phyloP scores from a whole-genome alignment of 768 basidiomycete species.

The Rhodotorula kratochvilovae region DNA sequence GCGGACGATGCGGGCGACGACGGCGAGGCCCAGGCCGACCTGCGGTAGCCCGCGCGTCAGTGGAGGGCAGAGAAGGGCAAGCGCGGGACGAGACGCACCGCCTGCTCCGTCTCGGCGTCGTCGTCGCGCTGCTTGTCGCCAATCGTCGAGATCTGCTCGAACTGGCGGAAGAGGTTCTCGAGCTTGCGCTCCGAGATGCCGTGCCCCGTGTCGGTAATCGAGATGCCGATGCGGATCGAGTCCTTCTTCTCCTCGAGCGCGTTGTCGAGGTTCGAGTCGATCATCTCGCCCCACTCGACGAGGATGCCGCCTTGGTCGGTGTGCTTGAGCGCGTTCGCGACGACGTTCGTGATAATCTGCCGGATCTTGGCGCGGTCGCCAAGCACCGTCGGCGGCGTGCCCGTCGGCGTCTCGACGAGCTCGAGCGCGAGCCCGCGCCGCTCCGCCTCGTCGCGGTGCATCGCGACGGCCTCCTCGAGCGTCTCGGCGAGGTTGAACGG shows the following conservation, averaged over 20 bases:
- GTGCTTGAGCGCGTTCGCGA: conserved; percentile 73
- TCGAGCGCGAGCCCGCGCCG: conserved; percentile 61
- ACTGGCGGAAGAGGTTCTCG: conserved; percentile 65
- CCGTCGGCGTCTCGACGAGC: conserved; percentile 53
- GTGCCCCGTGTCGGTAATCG: conserved; percentile 60
- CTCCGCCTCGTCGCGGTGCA: conserved; percentile 64
- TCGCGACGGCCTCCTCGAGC: conserved; percentile 60
- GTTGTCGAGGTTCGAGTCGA: conserved; percentile 49
- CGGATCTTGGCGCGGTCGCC: conserved; percentile 64
- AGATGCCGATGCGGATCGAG: conserved; percentile 39
- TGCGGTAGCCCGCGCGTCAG: no score
- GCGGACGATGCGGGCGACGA: conserved; percentile 73
- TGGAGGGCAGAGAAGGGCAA: no score
- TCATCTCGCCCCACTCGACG: conserved; percentile 65
- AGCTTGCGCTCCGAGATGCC: conserved; percentile 65
- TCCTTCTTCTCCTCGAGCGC: conserved; percentile 25
- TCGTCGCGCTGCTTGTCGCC: conserved; percentile 51
- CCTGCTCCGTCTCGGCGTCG: conserved; percentile 35
- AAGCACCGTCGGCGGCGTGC: conserved; percentile 60
- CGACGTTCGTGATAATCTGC: conserved; percentile 71
- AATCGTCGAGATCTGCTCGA: conserved; percentile 42
- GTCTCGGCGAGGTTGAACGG: conserved; percentile 63
- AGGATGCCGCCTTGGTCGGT: conserved; percentile 61
- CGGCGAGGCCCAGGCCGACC: conserved; percentile 68
- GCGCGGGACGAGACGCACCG: not conserved